Percentiles rank a stretch among this genome's conserved stretches.
phyloP scores from a whole-genome alignment of 257 asterid genomes.

The Misopates orontium region DNA sequence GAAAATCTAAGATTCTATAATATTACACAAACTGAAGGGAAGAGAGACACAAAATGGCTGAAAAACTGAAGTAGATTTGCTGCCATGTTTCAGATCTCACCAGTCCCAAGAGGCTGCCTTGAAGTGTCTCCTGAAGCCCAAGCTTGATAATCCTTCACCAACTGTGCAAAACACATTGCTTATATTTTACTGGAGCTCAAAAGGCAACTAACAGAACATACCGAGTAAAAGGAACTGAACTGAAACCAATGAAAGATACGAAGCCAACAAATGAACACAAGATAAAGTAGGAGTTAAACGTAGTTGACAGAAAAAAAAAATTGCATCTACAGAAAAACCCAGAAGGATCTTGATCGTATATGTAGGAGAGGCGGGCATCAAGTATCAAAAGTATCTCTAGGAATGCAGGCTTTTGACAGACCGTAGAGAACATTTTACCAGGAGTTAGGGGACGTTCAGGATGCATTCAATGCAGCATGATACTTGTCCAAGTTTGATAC shows the following conservation, averaged over 20 bases:
- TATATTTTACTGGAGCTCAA: background rate
- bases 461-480: too few relatives aligned
- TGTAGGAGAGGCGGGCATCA: background rate
- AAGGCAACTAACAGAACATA: background rate
- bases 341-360: background rate
- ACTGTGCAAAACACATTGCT: conserved; percentile 46
- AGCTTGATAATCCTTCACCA: conserved; percentile 82
- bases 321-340: background rate
- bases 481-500: too few relatives aligned
- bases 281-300: background rate
- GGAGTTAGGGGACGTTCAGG: too few relatives aligned
- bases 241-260: too few relatives aligned
- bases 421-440: too few relatives aligned
- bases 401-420: too few relatives aligned
- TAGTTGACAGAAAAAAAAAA: too few relatives aligned
- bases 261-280: background rate
- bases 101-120: conserved; percentile 94
- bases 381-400: too few relatives aligned
- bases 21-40: too few relatives aligned
- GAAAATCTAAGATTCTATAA: too few relatives aligned
- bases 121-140: conserved; percentile 97
- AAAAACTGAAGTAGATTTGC: background rate
- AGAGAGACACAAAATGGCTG: too few relatives aligned
- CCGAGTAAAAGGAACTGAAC: background rate
- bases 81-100: conserved; percentile 52